Evolutionary conservation across 352 stramenopile species (phyloP).

Genomic region (Phytopythium oedochilum): DNA sequence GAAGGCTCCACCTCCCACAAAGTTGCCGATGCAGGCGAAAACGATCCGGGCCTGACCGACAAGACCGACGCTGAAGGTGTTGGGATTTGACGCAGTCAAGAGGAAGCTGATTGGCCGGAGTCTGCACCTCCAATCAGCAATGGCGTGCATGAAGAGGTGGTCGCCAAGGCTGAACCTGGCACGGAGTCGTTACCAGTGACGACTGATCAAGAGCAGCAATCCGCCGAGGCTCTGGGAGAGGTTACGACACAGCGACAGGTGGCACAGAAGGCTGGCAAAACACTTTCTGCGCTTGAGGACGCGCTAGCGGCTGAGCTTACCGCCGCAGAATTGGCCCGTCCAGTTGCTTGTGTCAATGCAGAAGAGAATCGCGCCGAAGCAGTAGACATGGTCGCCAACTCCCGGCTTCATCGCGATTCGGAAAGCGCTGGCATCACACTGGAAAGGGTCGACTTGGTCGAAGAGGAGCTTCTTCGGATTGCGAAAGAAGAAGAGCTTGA

Average conservation of each 20-base stretch:
- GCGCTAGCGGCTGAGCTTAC: not conserved
- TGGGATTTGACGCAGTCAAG: no score
- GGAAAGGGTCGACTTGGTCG: not conserved
- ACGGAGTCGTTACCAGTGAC: not conserved
- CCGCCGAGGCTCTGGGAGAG: not conserved
- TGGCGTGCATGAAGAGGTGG: no score
- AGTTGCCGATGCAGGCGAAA: not conserved
- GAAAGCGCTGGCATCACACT: not conserved
- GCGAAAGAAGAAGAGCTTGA: slow-evolving; percentile 22
- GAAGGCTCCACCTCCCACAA: not conserved
- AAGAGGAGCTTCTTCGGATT: slow-evolving; percentile 23
- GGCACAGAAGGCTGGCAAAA: not conserved
- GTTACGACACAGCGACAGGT: not conserved
- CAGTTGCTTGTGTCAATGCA: not conserved
- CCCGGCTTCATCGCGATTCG: not conserved
- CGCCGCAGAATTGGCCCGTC: not conserved
- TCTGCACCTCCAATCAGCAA: no score
- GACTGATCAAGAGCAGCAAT: not conserved
- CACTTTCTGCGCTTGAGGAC: not conserved
- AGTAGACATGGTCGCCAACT: not conserved
- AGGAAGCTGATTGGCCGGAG: no score
- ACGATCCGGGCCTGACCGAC: no score
- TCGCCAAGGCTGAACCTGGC: no score
- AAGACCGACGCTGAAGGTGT: not conserved
- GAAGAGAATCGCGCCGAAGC: not conserved